phyloP scores from a whole-genome alignment of 768 basidiomycete genomes.

The Macrolepiota albuminosa region DNA sequence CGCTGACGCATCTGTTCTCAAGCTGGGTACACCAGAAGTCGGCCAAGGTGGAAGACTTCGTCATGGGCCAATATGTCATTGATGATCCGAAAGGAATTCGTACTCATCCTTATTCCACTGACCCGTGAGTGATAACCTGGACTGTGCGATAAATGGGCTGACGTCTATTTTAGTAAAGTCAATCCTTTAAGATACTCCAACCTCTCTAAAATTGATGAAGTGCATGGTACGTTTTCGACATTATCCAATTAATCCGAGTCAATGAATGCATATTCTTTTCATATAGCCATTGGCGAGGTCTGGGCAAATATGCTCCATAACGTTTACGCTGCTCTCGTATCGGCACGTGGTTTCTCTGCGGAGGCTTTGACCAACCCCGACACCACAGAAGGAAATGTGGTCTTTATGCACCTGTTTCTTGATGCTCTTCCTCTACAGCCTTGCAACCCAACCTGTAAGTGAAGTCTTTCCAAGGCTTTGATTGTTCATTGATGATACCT shows the following conservation, averaged over 20 bases:
- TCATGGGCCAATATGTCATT: slow-evolving; percentile 45
- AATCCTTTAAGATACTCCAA: slow-evolving; percentile 43
- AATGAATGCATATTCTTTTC: neutral
- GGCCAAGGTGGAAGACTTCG: slow-evolving; percentile 29
- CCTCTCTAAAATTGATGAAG: slow-evolving; percentile 33
- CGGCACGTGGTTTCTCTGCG: slow-evolving; percentile 28
- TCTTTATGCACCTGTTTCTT: slow-evolving; percentile 48
- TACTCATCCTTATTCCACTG: slow-evolving; percentile 51
- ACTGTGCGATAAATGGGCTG: no score
- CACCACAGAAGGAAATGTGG: slow-evolving; percentile 40
- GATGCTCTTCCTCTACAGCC: slow-evolving; percentile 45
- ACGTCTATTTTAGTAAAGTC: slow-evolving; percentile 18
- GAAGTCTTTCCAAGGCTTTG: neutral
- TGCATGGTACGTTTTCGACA: slow-evolving; percentile 32
- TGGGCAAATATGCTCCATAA: slow-evolving; percentile 45
- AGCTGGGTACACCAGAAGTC: slow-evolving; percentile 40
- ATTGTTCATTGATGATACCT: neutral
- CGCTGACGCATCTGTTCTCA: neutral
- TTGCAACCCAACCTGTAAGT: slow-evolving; percentile 46
- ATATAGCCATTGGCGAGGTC: slow-evolving; percentile 50
- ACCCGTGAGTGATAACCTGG: slow-evolving; percentile 24
- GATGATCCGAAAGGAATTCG: slow-evolving; percentile 47
- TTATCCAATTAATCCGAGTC: neutral
- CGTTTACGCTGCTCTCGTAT: slow-evolving; percentile 37
- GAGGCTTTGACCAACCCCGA: slow-evolving; percentile 36